A percentile compares a stretch with the other conserved stretches of the same genome.
Evolutionary conservation across 305 asterid genomes (phyloP).

Genomic region (Plantago coronopus): DNA sequence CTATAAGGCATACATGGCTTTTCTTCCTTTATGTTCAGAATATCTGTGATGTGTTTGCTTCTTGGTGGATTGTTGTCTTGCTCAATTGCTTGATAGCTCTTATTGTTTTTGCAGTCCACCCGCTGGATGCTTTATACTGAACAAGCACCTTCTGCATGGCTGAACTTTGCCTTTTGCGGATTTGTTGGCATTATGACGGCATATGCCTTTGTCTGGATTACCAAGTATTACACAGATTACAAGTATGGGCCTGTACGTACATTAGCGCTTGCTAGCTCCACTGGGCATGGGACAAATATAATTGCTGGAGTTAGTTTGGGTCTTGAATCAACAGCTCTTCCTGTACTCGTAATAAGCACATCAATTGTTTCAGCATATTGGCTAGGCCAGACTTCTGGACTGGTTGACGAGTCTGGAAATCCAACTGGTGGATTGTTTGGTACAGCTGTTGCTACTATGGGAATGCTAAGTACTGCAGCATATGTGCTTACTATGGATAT

Average conservation of each 20-base stretch:
- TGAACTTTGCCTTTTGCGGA: slow-evolving; percentile 94
- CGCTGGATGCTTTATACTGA: slow-evolving; percentile 99
- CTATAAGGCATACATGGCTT: too few relatives aligned
- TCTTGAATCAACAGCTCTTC: slow-evolving; percentile 98
- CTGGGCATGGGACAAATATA: slow-evolving; percentile 98
- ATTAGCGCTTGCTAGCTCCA: slow-evolving; percentile 89
- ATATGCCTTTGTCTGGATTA: slow-evolving; percentile 80
- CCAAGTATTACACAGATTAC: slow-evolving; percentile 92
- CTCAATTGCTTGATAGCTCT: slow-evolving; percentile 24
- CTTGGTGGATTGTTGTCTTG: slow-evolving; percentile 14
- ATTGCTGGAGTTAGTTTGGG: slow-evolving; percentile 99
- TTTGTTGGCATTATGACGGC: slow-evolving; percentile 96
- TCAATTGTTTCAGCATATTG: slow-evolving; percentile 88
- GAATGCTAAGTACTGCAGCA: slow-evolving; percentile 99
- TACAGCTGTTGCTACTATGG: slow-evolving; percentile 99
- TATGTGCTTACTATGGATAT: slow-evolving; percentile 99
- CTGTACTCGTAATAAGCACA: slow-evolving; percentile 84
- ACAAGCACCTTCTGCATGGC: slow-evolving; percentile 98
- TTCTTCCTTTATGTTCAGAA: too few relatives aligned
- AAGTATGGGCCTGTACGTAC: slow-evolving; percentile 96
- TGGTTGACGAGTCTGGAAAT: slow-evolving; percentile 81
- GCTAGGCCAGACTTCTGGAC: slow-evolving; percentile 96
- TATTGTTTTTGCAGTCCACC: slow-evolving; percentile 88
- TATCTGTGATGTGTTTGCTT: too few relatives aligned
- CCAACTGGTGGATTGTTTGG: slow-evolving; percentile 99